phyloP scores from a whole-genome alignment of 1,284 basidiomycete species.

The Ceratobasidium sp. region DNA sequence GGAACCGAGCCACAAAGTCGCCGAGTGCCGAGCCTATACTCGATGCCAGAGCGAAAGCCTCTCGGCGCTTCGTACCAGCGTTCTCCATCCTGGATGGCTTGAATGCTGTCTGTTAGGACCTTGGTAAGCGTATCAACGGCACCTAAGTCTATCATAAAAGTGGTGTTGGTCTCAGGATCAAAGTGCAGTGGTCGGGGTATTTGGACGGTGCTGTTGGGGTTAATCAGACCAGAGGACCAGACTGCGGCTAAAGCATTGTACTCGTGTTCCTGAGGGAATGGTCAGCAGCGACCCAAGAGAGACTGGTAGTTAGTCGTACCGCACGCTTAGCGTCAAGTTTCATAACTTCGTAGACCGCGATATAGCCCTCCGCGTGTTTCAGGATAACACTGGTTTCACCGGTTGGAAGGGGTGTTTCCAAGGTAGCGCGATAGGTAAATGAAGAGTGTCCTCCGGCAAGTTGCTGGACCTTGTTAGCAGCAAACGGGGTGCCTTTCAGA shows the following conservation, averaged over 20 bases:
- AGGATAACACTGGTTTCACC: conserved; percentile 15
- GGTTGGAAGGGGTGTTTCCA: conserved; percentile 5
- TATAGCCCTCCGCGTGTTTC: conserved; percentile 11
- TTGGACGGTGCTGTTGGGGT: conserved; percentile 2
- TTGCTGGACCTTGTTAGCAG: background rate
- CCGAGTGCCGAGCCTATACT: conserved; percentile 17
- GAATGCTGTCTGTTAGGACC: background rate
- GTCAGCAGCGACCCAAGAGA: too few species aligned
- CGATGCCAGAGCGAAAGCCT: background rate
- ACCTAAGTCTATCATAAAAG: conserved; percentile 17
- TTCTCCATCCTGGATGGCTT: background rate
- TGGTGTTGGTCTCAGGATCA: conserved; percentile 23
- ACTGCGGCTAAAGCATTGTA: conserved; percentile 12
- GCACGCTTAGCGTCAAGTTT: background rate
- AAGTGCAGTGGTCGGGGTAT: conserved; percentile 5
- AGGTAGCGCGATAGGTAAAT: conserved; percentile 9
- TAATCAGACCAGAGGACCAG: background rate
- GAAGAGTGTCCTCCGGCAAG: conserved; percentile 26
- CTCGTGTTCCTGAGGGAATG: conserved; percentile 1
- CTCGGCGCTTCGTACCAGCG: background rate
- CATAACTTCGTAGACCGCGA: background rate
- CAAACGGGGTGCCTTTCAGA: conserved; percentile 8
- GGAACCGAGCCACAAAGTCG: conserved; percentile 23
- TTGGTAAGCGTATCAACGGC: background rate
- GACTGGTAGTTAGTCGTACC: background rate